Evolutionary conservation across 208 protist genomes (phyloP).

Genomic region (Acanthamoeba lenticulata): DNA sequence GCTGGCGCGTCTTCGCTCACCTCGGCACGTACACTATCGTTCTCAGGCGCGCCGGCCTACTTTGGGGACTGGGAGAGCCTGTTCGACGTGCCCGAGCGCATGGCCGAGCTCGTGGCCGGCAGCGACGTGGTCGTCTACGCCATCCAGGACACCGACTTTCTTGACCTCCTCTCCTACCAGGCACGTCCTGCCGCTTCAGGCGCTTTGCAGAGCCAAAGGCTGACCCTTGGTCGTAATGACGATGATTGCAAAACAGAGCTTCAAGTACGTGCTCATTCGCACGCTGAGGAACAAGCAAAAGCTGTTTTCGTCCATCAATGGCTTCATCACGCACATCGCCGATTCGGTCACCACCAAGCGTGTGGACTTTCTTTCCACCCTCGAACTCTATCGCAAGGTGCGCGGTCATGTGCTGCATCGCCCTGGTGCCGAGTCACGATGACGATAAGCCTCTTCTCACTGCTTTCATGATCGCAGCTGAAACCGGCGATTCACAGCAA

Average conservation of each 20-base stretch:
- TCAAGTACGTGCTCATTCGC: constrained; percentile 15
- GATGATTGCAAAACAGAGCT: too few relatives aligned
- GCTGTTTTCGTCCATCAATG: background rate
- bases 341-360: constrained; percentile 4
- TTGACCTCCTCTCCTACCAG: background rate
- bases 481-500: constrained; percentile 92
- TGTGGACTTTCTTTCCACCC: background rate
- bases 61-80: background rate
- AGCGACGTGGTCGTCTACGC: background rate
- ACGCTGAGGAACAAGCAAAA: background rate
- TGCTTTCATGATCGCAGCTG: constrained; percentile 68
- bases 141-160: background rate
- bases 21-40: background rate
- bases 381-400: background rate
- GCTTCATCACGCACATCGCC: background rate
- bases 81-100: background rate
- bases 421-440: background rate
- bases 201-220: background rate
- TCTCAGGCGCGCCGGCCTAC: background rate
- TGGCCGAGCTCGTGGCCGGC: background rate
- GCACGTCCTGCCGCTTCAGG: background rate
- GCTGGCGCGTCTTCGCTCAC: background rate
- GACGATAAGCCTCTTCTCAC: background rate
- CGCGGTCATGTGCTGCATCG: background rate
- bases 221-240: too few relatives aligned